phyloP scores from a whole-genome alignment of 208 protist species.

The Trypanosoma cruzi region DNA sequence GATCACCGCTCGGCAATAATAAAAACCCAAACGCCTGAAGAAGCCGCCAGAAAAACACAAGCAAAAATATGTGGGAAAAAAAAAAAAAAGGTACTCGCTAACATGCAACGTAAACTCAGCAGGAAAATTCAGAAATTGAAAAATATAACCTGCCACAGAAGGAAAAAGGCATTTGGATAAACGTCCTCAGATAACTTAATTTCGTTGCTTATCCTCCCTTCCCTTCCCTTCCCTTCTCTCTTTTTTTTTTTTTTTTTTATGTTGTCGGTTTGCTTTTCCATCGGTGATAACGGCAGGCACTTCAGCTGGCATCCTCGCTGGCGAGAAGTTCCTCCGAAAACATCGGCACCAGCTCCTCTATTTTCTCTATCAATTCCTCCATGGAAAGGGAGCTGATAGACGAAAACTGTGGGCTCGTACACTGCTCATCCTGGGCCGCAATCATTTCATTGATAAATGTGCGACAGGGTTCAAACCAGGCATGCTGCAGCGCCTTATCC shows the following conservation, averaged over 20 bases:
- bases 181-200: too few species aligned
- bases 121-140: too few species aligned
- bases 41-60: too few species aligned
- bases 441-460: conserved; percentile 83
- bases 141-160: too few species aligned
- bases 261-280: too few species aligned
- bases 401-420: conserved; percentile 54
- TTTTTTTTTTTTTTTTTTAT: conserved; percentile 4
- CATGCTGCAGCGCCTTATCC: conserved; percentile 76
- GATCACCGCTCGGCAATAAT: too few species aligned
- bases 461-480: conserved; percentile 84
- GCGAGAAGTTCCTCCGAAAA: conserved; percentile 85
- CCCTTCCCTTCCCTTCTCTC: background rate
- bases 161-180: too few species aligned
- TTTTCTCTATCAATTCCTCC: conserved; percentile 56
- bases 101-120: too few species aligned
- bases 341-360: conserved; percentile 82
- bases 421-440: conserved; percentile 54
- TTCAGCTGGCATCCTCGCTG: conserved; percentile 37
- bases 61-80: too few species aligned
- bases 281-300: background rate
- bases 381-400: conserved; percentile 46
- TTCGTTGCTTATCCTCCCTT: too few species aligned
- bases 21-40: too few species aligned
- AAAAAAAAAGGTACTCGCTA: too few species aligned